Evolutionary conservation across 2,329 filamentous ascomycete species (phyloP).

Genomic region (Escovopsis weberi): DNA sequence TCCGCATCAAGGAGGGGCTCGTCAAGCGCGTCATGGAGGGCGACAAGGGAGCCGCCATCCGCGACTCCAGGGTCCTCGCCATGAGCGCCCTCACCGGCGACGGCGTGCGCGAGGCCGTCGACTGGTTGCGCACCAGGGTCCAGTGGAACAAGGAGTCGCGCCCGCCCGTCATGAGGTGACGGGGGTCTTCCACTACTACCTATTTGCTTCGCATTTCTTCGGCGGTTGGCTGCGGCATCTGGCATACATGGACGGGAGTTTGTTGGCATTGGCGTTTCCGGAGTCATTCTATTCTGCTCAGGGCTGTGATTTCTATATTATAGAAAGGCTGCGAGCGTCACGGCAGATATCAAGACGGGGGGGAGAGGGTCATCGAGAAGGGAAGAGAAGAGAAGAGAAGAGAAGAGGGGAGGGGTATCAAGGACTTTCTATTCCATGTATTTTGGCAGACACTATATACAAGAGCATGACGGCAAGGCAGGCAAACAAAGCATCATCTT

Average conservation of each 20-base stretch:
- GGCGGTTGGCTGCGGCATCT: conserved; percentile 2
- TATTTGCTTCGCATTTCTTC: not conserved
- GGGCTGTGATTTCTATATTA: no score
- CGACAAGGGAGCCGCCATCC: conserved; percentile 70
- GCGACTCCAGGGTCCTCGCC: conserved; percentile 82
- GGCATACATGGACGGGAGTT: no score
- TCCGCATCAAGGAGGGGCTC: conserved; percentile 90
- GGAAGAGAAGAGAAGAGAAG: not conserved
- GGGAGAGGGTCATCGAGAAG: not conserved
- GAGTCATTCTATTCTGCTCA: no score
- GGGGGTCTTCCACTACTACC: not conserved
- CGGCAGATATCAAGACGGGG: no score
- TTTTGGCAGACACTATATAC: conserved; percentile 1
- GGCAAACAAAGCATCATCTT: no score
- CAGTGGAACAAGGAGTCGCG: conserved; percentile 94
- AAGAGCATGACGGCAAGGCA: no score
- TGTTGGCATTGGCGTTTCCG: conserved; percentile 2
- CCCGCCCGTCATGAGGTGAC: conserved; percentile 81
- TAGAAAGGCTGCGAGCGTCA: no score
- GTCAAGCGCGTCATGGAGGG: conserved; percentile 94
- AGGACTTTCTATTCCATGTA: conserved; percentile 9
- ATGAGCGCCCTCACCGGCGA: conserved; percentile 80
- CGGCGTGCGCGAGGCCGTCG: conserved; percentile 88
- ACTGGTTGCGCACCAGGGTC: conserved; percentile 84
- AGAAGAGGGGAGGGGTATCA: conserved; percentile 14